Evolutionary conservation across 768 basidiomycete genomes (phyloP), one percentile per base, ranked within the genome.

Genomic region (Scleroderma citrinum): DNA sequence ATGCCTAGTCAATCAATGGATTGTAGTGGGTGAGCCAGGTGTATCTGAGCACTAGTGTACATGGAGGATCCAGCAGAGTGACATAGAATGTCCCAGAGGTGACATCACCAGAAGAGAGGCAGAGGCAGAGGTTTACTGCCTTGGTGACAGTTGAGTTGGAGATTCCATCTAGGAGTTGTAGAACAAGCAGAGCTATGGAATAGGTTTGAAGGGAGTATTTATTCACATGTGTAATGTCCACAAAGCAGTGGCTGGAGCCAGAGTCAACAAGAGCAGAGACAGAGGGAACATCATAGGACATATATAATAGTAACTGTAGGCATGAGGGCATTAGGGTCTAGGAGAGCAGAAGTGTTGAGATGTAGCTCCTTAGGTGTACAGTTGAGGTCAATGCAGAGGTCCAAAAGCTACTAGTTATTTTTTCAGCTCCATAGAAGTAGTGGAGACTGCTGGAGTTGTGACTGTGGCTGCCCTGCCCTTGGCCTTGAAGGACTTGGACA

Each of bases 391-490:
- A 50, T 3, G 14, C 26, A 8, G 26, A 29, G 26, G 4, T 29
- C 26, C 0, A 14, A 5, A 26, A 46, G 42, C 29, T 20, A 17
- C 30, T 0, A 14, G 14, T 46, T 52, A 55, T 46, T 51, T 46
- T 51, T 55, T 51, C 32, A 31, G 3, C 47, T 49, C n/a, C n/a
- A n/a, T n/a, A n/a, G n/a, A 3, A 32, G 26, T 8, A 29, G n/a
- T n/a, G n/a, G n/a, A n/a, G n/a, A n/a, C n/a, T n/a, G n/a, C n/a
- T n/a, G 42, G 42, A 40, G 14, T 37, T n/a, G 39, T 14, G 1
- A 3, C 38, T 36, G 47, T 38, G 16, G 35, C 29, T 3, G 20
- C 48, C 12, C 16, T 19, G 30, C 37, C 44, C 12, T 41, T 47
- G 7, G 42, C 30, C n/a, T n/a, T n/a, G n/a, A n/a, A n/a, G n/a